Percentiles rank a stretch among this genome's conserved stretches.
Evolutionary conservation across 495 filamentous ascomycete species (phyloP).

Genomic region (Cercophora scortea): DNA sequence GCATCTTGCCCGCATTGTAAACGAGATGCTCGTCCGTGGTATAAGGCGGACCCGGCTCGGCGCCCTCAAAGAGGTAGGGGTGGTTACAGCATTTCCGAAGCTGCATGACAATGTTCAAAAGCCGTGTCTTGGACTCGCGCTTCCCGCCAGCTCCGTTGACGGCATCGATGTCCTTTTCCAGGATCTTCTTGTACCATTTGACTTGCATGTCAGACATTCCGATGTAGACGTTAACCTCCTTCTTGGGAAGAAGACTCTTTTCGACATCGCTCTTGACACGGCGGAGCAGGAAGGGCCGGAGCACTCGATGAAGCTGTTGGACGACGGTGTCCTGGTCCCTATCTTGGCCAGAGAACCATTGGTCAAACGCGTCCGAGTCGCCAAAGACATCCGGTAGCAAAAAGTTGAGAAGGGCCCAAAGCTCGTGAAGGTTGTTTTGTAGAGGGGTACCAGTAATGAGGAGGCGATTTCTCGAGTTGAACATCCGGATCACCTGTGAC

Average conservation of each 20-base stretch:
- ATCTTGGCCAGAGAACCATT: conserved; percentile 90
- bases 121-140: conserved; percentile 93
- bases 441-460: conserved; percentile 96
- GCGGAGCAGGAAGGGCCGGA: conserved; percentile 89
- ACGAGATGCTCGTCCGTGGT: conserved; percentile 96
- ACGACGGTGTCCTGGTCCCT: conserved; percentile 93
- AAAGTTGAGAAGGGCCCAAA: conserved; percentile 99
- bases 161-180: conserved; percentile 98
- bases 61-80: conserved; percentile 96
- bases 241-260: conserved; percentile 95
- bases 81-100: conserved; percentile 99
- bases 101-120: conserved; percentile 99
- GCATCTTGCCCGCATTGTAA: conserved; percentile 93
- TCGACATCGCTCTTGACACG: conserved; percentile 98
- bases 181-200: conserved; percentile 98
- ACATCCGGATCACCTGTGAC: conserved; percentile 92
- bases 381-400: conserved; percentile 95
- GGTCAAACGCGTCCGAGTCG: conserved; percentile 94
- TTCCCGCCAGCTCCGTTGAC: conserved; percentile 97
- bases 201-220: conserved; percentile 99
- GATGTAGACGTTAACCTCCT: conserved; percentile 94
- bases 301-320: conserved; percentile 87
- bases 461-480: conserved; percentile 91
- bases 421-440: conserved; percentile 97
- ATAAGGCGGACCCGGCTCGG: conserved; percentile 94